Percentiles rank a stretch among this genome's conserved stretches.
Conservation (phyloP, 208 protist species). For the Angomonas deanei region DNA sequence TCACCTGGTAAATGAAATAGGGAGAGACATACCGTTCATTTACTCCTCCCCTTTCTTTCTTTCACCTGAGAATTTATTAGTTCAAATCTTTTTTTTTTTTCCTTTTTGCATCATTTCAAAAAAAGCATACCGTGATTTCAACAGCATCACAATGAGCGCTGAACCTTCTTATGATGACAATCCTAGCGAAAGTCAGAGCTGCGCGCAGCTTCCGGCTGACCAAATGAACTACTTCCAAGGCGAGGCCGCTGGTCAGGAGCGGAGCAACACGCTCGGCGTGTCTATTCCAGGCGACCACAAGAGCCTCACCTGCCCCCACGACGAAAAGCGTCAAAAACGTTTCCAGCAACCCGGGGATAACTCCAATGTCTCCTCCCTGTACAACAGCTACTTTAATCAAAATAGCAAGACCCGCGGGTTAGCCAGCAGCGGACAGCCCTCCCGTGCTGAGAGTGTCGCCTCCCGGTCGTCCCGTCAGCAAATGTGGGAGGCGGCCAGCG, state of each 20-base stretch:
- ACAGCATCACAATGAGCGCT: not conserved
- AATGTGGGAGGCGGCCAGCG: not conserved
- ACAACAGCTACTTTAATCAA: conserved; percentile 1
- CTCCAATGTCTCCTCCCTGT: not conserved
- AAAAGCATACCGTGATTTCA: not conserved
- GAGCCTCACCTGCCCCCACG: not conserved
- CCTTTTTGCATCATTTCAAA: conserved; percentile 5
- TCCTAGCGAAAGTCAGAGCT: not conserved
- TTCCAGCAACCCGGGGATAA: not conserved
- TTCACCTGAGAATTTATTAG: not conserved
- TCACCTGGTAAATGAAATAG: too few relatives aligned
- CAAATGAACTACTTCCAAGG: conserved; percentile 7
- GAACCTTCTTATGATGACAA: not conserved
- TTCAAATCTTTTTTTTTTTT: conserved; percentile 9
- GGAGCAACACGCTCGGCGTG: conserved; percentile 1
- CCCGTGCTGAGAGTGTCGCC: not conserved
- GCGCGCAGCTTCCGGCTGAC: not conserved
- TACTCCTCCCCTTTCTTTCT: not conserved
- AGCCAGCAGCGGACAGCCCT: not conserved
- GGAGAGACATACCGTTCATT: not conserved
- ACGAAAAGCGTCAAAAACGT: not conserved
- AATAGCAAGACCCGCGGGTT: not conserved
- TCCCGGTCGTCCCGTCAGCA: not conserved
- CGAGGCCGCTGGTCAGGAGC: not conserved
- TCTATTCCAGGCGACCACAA: not conserved